Evolutionary conservation across 2,329 filamentous ascomycete genomes (phyloP).

Genomic region (Cladorrhinum sp.): DNA sequence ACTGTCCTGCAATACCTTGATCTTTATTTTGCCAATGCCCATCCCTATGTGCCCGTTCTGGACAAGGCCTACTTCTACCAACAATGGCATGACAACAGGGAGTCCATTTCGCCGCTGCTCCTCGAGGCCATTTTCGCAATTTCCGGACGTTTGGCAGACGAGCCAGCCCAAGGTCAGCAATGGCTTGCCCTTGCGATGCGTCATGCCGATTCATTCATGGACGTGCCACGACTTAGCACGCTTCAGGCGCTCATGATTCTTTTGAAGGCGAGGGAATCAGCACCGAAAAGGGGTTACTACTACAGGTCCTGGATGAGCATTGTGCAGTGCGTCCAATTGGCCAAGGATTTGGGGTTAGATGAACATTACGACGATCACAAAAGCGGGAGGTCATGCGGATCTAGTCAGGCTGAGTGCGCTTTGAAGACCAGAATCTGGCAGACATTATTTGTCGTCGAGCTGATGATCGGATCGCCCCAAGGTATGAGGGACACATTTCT

Average conservation of each 20-base stretch:
- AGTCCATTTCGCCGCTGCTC: conserved; percentile 83
- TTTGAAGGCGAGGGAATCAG: conserved; percentile 86
- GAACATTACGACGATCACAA: conserved; percentile 81
- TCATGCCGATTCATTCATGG: conserved; percentile 91
- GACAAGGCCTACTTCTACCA: conserved; percentile 80
- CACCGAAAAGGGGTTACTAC: conserved; percentile 90
- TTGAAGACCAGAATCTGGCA: conserved; percentile 90
- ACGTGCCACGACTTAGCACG: conserved; percentile 84
- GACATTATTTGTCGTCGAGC: conserved; percentile 76
- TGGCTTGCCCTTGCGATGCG: conserved; percentile 89
- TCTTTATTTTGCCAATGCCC: conserved; percentile 85
- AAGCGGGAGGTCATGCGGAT: conserved; percentile 67
- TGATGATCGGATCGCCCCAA: conserved; percentile 92
- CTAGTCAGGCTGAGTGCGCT: conserved; percentile 69
- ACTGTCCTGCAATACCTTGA: conserved; percentile 82
- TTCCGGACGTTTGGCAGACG: conserved; percentile 77
- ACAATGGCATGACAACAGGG: conserved; percentile 80
- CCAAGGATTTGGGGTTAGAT: conserved; percentile 83
- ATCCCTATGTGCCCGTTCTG: conserved; percentile 88
- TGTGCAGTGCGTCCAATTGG: conserved; percentile 89
- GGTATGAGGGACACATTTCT: conserved; percentile 48
- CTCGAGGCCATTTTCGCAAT: conserved; percentile 91
- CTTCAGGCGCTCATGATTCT: conserved; percentile 86
- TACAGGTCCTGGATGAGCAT: conserved; percentile 97
- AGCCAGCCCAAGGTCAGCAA: conserved; percentile 79